Percentiles rank a stretch among this genome's conserved stretches.
phyloP scores from a whole-genome alignment of 306 rosid genomes.

The Corylus heterophylla region DNA sequence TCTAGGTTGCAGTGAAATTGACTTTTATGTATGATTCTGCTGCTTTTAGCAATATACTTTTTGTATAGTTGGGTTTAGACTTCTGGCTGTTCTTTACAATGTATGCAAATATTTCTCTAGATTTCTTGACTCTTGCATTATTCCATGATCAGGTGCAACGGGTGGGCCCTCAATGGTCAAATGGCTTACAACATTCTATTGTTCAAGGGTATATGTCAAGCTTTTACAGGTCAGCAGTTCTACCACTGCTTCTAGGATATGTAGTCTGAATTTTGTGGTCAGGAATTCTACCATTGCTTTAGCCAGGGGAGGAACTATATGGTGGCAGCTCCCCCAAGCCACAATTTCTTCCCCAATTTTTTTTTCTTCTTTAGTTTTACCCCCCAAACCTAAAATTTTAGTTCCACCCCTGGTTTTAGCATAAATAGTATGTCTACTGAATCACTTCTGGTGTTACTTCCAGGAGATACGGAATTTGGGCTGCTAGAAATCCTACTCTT shows the following conservation, averaged over 20 bases:
- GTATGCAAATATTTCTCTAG: constrained; percentile 6
- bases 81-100: constrained; percentile 1
- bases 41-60: constrained; percentile 14
- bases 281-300: constrained; percentile 31
- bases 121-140: constrained; percentile 20
- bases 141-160: constrained; percentile 39
- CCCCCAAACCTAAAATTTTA: no score
- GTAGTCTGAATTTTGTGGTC: constrained; percentile 33
- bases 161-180: constrained; percentile 38
- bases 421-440: constrained; percentile 15
- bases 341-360: no score
- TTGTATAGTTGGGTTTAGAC: not conserved
- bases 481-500: constrained; percentile 67
- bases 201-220: constrained; percentile 73
- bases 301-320: no score
- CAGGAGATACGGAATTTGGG: constrained; percentile 90
- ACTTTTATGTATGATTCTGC: not conserved
- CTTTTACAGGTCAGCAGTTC: constrained; percentile 72
- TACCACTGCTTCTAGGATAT: constrained; percentile 20
- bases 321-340: no score
- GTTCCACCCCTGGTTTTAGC: not conserved
- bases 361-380: no score
- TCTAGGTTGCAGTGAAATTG: constrained; percentile 7
- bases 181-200: constrained; percentile 51
- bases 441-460: constrained; percentile 33